Percentiles rank a stretch among this genome's conserved stretches.
phyloP scores from a whole-genome alignment of 148 eudicot species.

The Mesembryanthemum crystallinum region DNA sequence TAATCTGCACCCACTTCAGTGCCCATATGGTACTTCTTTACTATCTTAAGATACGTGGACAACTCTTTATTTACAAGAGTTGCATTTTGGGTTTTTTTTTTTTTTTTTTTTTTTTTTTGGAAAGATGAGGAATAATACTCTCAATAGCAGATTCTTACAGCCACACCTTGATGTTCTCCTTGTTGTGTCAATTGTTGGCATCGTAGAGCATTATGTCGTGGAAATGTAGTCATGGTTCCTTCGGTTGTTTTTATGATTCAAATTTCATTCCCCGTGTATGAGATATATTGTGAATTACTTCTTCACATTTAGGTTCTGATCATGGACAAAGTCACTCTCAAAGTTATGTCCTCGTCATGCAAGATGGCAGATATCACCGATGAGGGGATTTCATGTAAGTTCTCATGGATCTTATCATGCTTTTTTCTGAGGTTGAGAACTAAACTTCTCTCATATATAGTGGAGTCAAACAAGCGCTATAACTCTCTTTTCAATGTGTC shows the following conservation, averaged over 20 bases:
- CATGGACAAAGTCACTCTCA: slow-evolving; percentile 97
- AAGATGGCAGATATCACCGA: slow-evolving; percentile 99
- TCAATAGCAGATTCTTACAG: not conserved
- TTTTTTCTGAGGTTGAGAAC: not conserved
- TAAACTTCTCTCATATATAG: not conserved
- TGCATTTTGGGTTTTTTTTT: too few relatives aligned
- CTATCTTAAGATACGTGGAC: not conserved
- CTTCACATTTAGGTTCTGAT: slow-evolving; percentile 65
- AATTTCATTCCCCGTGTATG: not conserved
- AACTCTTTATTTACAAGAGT: not conserved
- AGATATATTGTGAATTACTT: not conserved
- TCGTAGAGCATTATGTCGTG: not conserved
- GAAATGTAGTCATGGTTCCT: not conserved
- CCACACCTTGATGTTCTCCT: not conserved
- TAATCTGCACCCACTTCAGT: not conserved
- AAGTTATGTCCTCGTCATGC: slow-evolving; percentile 93
- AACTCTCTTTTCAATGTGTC: not conserved
- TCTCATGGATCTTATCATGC: slow-evolving; percentile 1
- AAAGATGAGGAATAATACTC: not conserved
- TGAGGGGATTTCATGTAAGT: slow-evolving; percentile 89
- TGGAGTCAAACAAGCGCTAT: too few relatives aligned
- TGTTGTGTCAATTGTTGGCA: not conserved
- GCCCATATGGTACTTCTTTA: too few relatives aligned
- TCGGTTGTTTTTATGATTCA: not conserved
- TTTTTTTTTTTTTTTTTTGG: too few relatives aligned